These are phyloP conservation scores for Aspergillus saccharolyticus DNA, from an alignment of 495 filamentous ascomycete genomes.

Conservation along the genomic window DNA sequence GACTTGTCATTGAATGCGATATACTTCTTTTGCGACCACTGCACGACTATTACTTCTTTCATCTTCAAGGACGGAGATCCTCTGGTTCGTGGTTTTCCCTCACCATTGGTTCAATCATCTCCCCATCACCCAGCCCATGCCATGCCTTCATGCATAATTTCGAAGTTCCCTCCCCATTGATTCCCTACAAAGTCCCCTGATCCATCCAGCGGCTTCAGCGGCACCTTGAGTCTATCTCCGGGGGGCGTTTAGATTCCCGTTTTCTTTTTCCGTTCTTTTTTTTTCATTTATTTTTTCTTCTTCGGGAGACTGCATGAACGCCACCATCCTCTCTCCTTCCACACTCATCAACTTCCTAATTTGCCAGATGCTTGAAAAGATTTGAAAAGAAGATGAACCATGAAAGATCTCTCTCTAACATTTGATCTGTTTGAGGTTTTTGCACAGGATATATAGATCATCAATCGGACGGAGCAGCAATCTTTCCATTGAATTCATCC, in stretches of 20 bases:
- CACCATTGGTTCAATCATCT: not conserved
- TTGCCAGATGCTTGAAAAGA: not conserved
- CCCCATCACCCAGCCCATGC: not conserved
- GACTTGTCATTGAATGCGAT: not conserved
- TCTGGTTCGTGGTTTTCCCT: not conserved
- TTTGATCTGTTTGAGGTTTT: not conserved
- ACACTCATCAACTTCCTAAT: not conserved
- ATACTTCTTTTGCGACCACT: not conserved
- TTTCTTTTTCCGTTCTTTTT: constrained; percentile 5
- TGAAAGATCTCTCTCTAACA: not conserved
- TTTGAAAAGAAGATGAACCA: not conserved
- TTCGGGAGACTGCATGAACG: not conserved
- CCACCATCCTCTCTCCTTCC: not conserved
- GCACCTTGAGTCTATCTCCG: constrained; percentile 9
- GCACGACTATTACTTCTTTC: not conserved
- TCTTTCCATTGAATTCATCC: not conserved
- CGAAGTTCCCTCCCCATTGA: not conserved
- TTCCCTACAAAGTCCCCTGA: not conserved
- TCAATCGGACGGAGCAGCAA: too few relatives aligned
- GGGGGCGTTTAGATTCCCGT: constrained; percentile 1
- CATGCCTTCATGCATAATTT: not conserved
- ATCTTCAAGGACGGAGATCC: not conserved
- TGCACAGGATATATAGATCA: not conserved
- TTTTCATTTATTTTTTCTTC: not conserved
- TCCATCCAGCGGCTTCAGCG: constrained; percentile 16